Percentiles rank a stretch among this genome's conserved stretches.
These are phyloP conservation scores for Pichia phayaonensis DNA, from an alignment of 805 yeast species.

Conservation along the genomic window DNA sequence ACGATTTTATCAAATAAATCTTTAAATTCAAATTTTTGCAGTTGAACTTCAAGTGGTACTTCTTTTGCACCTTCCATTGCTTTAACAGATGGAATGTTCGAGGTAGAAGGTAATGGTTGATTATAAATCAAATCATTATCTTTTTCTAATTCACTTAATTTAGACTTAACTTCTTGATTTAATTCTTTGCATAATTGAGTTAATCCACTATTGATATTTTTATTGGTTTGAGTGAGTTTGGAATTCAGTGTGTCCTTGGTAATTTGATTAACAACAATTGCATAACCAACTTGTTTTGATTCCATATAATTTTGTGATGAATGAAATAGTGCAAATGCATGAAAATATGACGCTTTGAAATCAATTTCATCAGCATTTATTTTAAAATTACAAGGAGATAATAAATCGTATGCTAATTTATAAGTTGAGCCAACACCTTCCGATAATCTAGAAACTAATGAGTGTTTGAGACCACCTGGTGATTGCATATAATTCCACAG, in stretches of 20 bases:
- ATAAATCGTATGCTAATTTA: conserved; percentile 33
- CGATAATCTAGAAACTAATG: conserved; percentile 73
- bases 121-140: conserved; percentile 91
- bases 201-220: not conserved
- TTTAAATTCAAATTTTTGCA: conserved; percentile 39
- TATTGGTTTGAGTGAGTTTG: not conserved
- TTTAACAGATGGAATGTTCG: conserved; percentile 56
- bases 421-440: conserved; percentile 51
- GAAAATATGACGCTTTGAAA: conserved; percentile 48
- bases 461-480: conserved; percentile 41
- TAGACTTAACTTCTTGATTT: not conserved
- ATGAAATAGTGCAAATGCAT: conserved; percentile 53
- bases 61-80: conserved; percentile 63
- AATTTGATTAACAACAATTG: conserved; percentile 55
- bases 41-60: conserved; percentile 43
- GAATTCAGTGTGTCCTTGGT: conserved; percentile 16
- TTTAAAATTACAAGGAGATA: not conserved
- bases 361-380: conserved; percentile 46
- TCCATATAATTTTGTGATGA: conserved; percentile 49
- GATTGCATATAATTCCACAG: conserved; percentile 48
- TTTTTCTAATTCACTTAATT: conserved; percentile 28
- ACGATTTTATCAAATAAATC: conserved; percentile 72
- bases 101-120: conserved; percentile 57
- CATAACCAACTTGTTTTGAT: conserved; percentile 60
- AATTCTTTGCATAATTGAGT: not conserved